phyloP scores from a whole-genome alignment of 2,329 filamentous ascomycete genomes.

The Xylaria hypoxylon region DNA sequence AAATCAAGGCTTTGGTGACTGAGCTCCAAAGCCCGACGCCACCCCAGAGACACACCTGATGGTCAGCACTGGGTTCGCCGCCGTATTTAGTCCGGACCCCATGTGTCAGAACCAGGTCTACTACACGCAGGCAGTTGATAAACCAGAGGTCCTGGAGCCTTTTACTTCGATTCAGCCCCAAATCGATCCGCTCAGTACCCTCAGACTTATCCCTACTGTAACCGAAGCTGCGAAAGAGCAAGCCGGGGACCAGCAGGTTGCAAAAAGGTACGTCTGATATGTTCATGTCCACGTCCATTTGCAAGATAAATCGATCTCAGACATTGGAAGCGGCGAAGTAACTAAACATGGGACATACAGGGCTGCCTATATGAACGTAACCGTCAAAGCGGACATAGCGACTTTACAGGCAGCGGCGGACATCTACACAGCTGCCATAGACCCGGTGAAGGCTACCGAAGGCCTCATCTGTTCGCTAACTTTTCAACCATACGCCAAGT shows the following conservation, averaged over 20 bases:
- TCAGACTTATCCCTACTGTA: slow-evolving; percentile 14
- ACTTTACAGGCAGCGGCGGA: slow-evolving; percentile 19
- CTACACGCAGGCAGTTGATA: slow-evolving; percentile 4
- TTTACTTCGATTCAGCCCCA: slow-evolving; percentile 28
- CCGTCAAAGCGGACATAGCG: slow-evolving; percentile 29
- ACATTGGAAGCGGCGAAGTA: no score
- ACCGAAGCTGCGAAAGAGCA: slow-evolving; percentile 29
- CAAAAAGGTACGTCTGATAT: neutral
- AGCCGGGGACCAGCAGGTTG: slow-evolving; percentile 17
- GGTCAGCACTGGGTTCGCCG: slow-evolving; percentile 41
- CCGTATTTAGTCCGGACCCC: slow-evolving; percentile 21
- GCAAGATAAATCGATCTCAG: no score
- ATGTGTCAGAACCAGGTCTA: slow-evolving; percentile 18
- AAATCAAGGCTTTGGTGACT: slow-evolving; percentile 41
- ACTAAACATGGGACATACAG: neutral
- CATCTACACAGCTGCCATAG: slow-evolving; percentile 27
- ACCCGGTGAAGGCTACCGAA: slow-evolving; percentile 33
- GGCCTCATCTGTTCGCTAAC: slow-evolving; percentile 39
- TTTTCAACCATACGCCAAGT: slow-evolving; percentile 41
- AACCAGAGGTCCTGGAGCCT: slow-evolving; percentile 19
- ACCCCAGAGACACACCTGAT: slow-evolving; percentile 43
- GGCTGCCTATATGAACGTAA: slow-evolving; percentile 35
- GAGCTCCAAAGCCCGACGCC: slow-evolving; percentile 40
- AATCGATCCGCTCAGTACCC: slow-evolving; percentile 27
- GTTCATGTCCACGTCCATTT: no score